Base-by-base conservation (phyloP, 202 grass and related monocot genomes). In the Cymbopogon flexuosus region DNA sequence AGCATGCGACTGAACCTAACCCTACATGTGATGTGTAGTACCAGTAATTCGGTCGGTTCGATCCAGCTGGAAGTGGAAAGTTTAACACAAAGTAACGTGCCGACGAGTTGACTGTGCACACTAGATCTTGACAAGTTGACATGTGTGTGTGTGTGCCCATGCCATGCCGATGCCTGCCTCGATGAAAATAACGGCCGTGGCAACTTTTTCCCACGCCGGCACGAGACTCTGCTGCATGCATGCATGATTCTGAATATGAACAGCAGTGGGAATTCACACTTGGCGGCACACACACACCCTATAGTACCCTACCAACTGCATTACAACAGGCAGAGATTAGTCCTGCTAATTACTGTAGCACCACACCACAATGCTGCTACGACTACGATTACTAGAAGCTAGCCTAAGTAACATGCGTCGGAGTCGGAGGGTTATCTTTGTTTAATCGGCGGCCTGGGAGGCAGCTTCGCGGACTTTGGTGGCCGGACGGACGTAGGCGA, bases 401-500 rank as follows among this genome's bases (percentile, higher is more conserved):
- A 27, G 27, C 27, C 27, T 27, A 27, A 37, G 65, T 79, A 79
- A 83, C 73, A 83, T 87, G 79, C 30, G 10, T 36, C 31, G 61
- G 31, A 19, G 40, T 47, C 0, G 15, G 46, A 49, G 34, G 10
- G 1, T 46, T 40, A 57, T 23, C n/a, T 8, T 8, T 75, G 70
- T 64, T 54, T 64, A 71, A 82, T 70, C 62, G n/a, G n/a, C 2
- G 85, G n/a, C 11, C 14, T 10, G 68, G 81, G 8, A 45, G 12
- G 42, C 81, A 80, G 70, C 76, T 84, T 84, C 54, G 56, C 6
- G 75, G 66, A 72, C 12, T 73, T 9, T 3, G 5, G 70, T 68
- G 13, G 45, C 49, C 49, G 77, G 60, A 30, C 18, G 46, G 11
- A 46, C 3, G 34, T 16, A 60, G 56, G 37, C 8, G 74, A 43